Evolutionary conservation across 2,329 filamentous ascomycete genomes (phyloP), one percentile per base, ranked within the genome.

Genomic region (Fusarium sp.): DNA sequence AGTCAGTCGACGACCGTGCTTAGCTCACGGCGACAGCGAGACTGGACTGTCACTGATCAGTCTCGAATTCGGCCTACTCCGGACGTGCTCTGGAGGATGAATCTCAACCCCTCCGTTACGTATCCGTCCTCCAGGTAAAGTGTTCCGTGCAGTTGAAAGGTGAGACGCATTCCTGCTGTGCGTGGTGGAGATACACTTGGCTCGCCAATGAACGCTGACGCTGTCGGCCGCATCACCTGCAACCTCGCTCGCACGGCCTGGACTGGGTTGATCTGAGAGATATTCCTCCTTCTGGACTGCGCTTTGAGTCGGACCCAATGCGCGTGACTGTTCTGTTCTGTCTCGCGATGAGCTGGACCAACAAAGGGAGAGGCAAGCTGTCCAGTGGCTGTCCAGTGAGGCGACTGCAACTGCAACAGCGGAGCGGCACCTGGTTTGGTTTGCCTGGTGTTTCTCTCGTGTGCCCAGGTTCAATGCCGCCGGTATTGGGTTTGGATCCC

Each of bases 221-320:
- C 30, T 32, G 30, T 38, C 33, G 65, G 73, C 65, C 66, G 73
- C 72, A 69, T 70, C 63, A 70, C 65, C 63, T 73, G 67, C 69
- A 68, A 63, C 64, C 72, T 76, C 61, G 64, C 67, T 73, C 72
- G 68, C 68, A 74, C 65, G 71, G 65, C 63, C 73, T 63, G 47
- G 58, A 32, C 54, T 43, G 52, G 56, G 43, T 65, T 59, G 61
- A 52, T 45, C 43, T 73, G 69, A 76, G 65, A 73, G 62, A 71
- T 54, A 56, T 68, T 65, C 63, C 30, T 47, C 56, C 38, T 59
- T 66, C 27, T 60, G 60, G 70, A 75, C 66, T 73, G 59, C 47
- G 58, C 35, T 59, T 73, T 75, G 66, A 68, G 68, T 76, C 58
- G 63, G 66, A 37, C 47, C 65, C 63, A 63, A 63, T 61, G 74